These are phyloP conservation scores for Lavandula angustifolia DNA, from an alignment of 257 asterid genomes.

Conservation along the genomic window DNA sequence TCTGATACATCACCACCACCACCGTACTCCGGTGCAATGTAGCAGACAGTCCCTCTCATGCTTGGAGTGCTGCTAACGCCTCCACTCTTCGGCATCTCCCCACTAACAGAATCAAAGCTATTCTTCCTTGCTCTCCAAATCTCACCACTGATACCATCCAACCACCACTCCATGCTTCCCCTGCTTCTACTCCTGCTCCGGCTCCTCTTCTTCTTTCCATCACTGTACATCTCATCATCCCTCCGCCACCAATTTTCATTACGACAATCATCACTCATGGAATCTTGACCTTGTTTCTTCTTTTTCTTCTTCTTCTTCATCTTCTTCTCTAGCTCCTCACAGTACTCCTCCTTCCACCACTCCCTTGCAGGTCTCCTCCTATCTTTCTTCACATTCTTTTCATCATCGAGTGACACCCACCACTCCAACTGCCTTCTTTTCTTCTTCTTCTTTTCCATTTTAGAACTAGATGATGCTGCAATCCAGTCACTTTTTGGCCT, in stretches of 20 bases:
- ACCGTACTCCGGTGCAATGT: conserved; percentile 89
- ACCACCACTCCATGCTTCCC: conserved; percentile 93
- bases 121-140: conserved; percentile 69
- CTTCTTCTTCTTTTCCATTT: conserved; percentile 60
- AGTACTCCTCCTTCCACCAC: conserved; percentile 99
- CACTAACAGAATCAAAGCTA: conserved; percentile 72
- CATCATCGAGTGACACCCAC: conserved; percentile 92
- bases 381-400: conserved; percentile 67
- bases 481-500: conserved; percentile 79
- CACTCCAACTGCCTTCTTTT: conserved; percentile 69
- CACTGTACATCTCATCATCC: conserved; percentile 54
- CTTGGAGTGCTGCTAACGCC: conserved; percentile 95
- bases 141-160: conserved; percentile 86
- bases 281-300: conserved; percentile 46
- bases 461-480: conserved; percentile 64
- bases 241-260: conserved; percentile 63
- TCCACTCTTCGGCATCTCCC: conserved; percentile 81
- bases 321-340: conserved; percentile 85
- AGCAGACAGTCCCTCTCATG: conserved; percentile 94
- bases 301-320: conserved; percentile 85
- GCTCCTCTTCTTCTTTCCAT: conserved; percentile 59
- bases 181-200: conserved; percentile 54
- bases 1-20: conserved; percentile 74
- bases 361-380: conserved; percentile 94
- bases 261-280: conserved; percentile 54